Percentiles rank a stretch among this genome's conserved stretches.
Conservation (phyloP, 257 asterid species). For the Avicennia marina region DNA sequence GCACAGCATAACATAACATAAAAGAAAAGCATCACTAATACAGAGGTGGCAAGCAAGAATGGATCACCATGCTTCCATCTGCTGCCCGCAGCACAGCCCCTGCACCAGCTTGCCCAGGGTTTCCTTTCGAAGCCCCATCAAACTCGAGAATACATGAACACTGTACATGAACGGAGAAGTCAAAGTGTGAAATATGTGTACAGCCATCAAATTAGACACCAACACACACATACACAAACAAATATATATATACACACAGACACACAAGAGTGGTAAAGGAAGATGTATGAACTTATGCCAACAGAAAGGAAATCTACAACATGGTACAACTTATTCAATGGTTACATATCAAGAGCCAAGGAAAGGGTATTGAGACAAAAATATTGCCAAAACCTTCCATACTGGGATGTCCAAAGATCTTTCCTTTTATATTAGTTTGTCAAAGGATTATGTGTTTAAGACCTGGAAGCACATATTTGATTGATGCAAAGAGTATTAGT, state of each 20-base stretch:
- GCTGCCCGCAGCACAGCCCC: slow-evolving; percentile 82
- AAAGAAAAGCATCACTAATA: no score
- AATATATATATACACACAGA: no score
- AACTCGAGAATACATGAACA: slow-evolving; percentile 77
- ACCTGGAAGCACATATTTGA: background rate
- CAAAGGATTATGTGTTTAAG: slow-evolving; percentile 9
- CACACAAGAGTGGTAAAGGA: background rate
- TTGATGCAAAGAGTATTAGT: background rate
- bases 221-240: slow-evolving; percentile 8
- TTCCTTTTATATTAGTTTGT: background rate
- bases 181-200: slow-evolving; percentile 25
- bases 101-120: slow-evolving; percentile 97
- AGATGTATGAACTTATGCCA: background rate
- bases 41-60: slow-evolving; percentile 10
- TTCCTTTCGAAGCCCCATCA: slow-evolving; percentile 97
- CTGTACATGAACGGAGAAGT: slow-evolving; percentile 41
- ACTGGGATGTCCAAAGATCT: background rate
- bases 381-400: background rate
- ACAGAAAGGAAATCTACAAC: slow-evolving; percentile 1
- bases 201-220: slow-evolving; percentile 6
- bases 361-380: background rate
- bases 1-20: no score
- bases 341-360: background rate
- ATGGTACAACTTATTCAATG: background rate
- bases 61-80: slow-evolving; percentile 76